Conservation (phyloP, 208 protist species). For the Naegleria fowleri region DNA sequence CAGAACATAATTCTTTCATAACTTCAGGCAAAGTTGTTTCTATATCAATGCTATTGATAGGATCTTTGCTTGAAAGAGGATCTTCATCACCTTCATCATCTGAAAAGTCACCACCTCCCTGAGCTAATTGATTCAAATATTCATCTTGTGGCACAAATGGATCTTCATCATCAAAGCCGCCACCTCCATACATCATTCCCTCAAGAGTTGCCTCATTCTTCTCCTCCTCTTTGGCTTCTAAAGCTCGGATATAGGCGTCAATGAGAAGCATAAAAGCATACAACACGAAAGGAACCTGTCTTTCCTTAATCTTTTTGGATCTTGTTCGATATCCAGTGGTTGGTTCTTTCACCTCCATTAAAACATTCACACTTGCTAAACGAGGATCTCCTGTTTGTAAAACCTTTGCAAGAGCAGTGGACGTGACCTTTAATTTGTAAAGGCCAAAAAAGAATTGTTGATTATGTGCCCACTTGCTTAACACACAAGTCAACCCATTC, state of each 20-base stretch:
- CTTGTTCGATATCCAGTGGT: background rate
- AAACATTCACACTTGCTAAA: background rate
- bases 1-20: background rate
- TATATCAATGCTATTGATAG: background rate
- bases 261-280: background rate
- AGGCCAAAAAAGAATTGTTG: constrained; percentile 1
- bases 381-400: background rate
- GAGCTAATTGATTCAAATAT: background rate
- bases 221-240: background rate
- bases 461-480: background rate
- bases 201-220: background rate
- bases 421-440: constrained; percentile 13
- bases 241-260: background rate
- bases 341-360: background rate
- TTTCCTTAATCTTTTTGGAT: background rate
- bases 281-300: background rate
- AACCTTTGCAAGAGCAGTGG: background rate
- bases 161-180: constrained; percentile 13
- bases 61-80: background rate
- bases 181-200: background rate
- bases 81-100: constrained; percentile 3
- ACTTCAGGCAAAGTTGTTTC: background rate
- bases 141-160: background rate
- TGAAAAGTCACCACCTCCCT: background rate
- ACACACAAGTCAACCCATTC: background rate